Percentiles rank a stretch among this genome's conserved stretches.
Evolutionary conservation across 257 asterid genomes (phyloP).

Genomic region (Solanum bulbocastanum): DNA sequence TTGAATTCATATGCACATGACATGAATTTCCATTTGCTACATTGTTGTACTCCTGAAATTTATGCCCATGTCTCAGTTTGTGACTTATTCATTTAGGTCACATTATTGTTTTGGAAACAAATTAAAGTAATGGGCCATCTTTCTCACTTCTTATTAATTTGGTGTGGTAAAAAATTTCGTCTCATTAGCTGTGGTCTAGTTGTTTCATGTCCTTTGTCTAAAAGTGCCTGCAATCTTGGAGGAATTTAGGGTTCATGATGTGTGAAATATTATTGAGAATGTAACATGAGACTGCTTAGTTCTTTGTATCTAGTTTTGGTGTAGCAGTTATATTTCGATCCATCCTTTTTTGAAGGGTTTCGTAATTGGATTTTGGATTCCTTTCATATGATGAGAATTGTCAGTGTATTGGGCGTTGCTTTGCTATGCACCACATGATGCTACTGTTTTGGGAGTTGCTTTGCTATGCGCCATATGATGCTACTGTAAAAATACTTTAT

Average conservation of each 20-base stretch:
- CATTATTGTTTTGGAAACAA: background rate
- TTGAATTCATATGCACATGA: background rate
- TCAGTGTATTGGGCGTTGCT: background rate
- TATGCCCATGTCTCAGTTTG: background rate
- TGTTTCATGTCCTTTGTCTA: background rate
- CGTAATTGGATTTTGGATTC: background rate
- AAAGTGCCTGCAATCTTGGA: background rate
- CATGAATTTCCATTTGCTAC: background rate
- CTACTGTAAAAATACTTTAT: background rate
- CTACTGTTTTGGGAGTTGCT: no score
- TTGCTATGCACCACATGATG: background rate
- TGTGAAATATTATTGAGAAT: background rate
- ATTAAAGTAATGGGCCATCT: background rate
- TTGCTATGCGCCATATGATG: no score
- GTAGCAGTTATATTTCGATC: background rate
- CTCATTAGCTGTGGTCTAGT: background rate
- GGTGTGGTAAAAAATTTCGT: background rate
- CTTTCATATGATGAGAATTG: background rate
- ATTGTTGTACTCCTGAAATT: background rate
- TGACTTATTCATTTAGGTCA: background rate
- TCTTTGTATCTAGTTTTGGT: background rate
- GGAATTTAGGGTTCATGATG: background rate
- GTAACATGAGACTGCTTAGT: background rate
- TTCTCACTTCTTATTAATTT: background rate
- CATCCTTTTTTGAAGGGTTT: background rate